These are phyloP conservation scores for Vigna mungo DNA, from an alignment of 306 rosid species.

Conservation along the genomic window DNA sequence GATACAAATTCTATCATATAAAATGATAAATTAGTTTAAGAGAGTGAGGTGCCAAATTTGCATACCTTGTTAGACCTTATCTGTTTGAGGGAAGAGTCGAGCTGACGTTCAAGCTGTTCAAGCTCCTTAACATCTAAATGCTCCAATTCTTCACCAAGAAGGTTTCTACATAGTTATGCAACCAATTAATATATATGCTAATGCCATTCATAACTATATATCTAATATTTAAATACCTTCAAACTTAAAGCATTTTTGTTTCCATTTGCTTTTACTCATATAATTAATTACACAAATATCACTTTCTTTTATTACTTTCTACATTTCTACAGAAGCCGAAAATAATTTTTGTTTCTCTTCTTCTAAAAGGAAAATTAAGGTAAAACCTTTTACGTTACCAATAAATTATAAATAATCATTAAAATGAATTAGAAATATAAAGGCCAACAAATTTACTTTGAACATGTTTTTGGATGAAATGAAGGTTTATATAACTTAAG, in stretches of 20 bases:
- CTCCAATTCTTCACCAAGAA: conserved; percentile 81
- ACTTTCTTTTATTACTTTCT: neutral
- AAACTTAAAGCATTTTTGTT: neutral
- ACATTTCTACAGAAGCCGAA: no score
- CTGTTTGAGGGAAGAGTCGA: conserved; percentile 68
- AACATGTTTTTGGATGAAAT: no score
- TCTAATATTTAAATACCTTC: neutral
- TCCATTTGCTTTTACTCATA: neutral
- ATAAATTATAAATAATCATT: no score
- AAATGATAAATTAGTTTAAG: neutral
- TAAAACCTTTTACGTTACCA: no score
- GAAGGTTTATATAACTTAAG: no score
- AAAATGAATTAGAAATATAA: no score
- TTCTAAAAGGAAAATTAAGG: no score
- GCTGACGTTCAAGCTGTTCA: conserved; percentile 67
- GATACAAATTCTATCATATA: neutral
- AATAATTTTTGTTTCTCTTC: no score
- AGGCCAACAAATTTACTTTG: no score
- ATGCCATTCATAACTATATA: neutral
- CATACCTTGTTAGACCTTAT: conserved; percentile 77
- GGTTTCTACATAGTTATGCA: conserved; percentile 49
- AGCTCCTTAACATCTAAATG: conserved; percentile 62
- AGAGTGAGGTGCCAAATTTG: neutral
- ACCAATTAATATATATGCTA: neutral
- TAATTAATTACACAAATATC: neutral